These are phyloP conservation scores for Acacia confusa DNA, from an alignment of 306 rosid species.

Conservation along the genomic window DNA sequence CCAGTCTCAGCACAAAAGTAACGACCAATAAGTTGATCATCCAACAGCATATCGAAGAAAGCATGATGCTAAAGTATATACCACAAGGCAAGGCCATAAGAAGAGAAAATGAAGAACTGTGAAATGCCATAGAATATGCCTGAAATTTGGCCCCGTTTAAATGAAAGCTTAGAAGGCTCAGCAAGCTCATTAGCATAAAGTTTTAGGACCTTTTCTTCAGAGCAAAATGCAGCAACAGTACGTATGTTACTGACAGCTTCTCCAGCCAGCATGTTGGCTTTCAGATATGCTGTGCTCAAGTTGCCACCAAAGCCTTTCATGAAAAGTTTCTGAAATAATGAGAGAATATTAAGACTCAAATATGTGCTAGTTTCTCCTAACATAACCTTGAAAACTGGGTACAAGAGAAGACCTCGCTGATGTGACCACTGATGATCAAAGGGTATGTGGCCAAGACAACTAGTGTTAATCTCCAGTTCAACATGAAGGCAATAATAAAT, in stretches of 20 bases:
- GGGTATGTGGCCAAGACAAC: conserved; percentile 94
- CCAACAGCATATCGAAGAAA: not conserved
- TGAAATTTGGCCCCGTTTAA: conserved; percentile 88
- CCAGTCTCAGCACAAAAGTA: conserved; percentile 22
- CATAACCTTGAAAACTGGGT: conserved; percentile 19
- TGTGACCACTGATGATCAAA: conserved; percentile 85
- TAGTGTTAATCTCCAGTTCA: conserved; percentile 94
- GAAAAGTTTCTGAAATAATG: conserved; percentile 79
- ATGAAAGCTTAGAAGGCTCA: conserved; percentile 76
- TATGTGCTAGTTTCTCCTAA: conserved; percentile 1
- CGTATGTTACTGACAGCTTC: conserved; percentile 95
- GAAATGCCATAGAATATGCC: conserved; percentile 85
- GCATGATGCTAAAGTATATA: conserved; percentile 38
- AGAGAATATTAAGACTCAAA: conserved; percentile 11
- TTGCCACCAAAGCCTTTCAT: conserved; percentile 98
- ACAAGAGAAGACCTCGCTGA: conserved; percentile 66
- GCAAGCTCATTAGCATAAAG: conserved; percentile 78
- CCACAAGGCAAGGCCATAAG: conserved; percentile 97
- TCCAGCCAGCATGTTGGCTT: conserved; percentile 93
- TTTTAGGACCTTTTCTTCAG: conserved; percentile 78
- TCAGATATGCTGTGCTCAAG: conserved; percentile 94
- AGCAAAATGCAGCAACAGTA: conserved; percentile 94
- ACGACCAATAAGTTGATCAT: conserved; percentile 13
- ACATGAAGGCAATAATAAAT: conserved; percentile 77
- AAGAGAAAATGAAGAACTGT: conserved; percentile 94